These are phyloP conservation scores for Tricholomella constricta DNA, from an alignment of 768 basidiomycete species.

Conservation along the genomic window DNA sequence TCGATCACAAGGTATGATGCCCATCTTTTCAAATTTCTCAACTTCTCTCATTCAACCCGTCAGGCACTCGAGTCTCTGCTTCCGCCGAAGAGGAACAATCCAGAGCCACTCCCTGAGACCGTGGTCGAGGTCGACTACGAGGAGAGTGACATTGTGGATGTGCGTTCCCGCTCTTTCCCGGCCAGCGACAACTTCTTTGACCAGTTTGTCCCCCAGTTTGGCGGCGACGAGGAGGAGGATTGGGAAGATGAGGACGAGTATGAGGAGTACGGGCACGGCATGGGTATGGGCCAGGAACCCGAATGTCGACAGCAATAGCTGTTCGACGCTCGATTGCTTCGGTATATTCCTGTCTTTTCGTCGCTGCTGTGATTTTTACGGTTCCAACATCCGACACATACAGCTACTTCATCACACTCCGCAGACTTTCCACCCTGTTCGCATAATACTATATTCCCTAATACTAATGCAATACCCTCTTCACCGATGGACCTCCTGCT, in stretches of 20 bases:
- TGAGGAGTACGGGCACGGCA: slow-evolving; percentile 40
- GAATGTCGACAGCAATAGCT: slow-evolving; percentile 64
- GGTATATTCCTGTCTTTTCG: neutral
- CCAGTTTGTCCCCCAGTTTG: slow-evolving; percentile 71
- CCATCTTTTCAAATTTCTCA: neutral
- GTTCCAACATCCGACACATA: neutral
- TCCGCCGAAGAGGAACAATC: slow-evolving; percentile 75
- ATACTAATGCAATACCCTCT: slow-evolving; percentile 17
- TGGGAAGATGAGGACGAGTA: slow-evolving; percentile 76
- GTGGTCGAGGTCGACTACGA: slow-evolving; percentile 75
- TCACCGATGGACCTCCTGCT: neutral
- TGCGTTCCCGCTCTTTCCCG: slow-evolving; percentile 79
- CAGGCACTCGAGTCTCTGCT: slow-evolving; percentile 68
- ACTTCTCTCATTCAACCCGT: neutral
- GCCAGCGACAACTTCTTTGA: slow-evolving; percentile 79
- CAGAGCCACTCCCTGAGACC: slow-evolving; percentile 70
- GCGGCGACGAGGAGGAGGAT: slow-evolving; percentile 67
- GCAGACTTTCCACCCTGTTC: neutral
- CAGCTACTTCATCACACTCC: neutral
- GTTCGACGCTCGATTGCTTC: neutral
- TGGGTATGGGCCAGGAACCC: slow-evolving; percentile 37
- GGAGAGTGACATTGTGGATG: slow-evolving; percentile 78
- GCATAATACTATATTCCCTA: slow-evolving; percentile 14
- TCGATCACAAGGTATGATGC: slow-evolving; percentile 56
- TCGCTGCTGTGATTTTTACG: neutral